Percentiles rank a stretch among this genome's conserved stretches.
Conservation (phyloP, 495 filamentous ascomycete genomes). For the Aspergillus campestris region DNA sequence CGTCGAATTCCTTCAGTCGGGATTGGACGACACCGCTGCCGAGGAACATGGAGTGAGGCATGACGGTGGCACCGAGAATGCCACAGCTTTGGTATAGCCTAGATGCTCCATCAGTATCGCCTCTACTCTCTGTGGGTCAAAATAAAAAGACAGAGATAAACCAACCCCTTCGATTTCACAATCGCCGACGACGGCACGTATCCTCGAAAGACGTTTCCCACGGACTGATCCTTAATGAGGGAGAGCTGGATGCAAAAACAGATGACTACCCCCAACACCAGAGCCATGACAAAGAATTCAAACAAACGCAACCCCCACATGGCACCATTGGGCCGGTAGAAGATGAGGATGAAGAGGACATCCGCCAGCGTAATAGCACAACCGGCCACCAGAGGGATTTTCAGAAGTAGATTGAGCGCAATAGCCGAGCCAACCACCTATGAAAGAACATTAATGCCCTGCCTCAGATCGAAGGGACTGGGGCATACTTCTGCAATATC, state of each 20-base stretch:
- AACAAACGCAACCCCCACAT: constrained; percentile 70
- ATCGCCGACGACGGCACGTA: constrained; percentile 71
- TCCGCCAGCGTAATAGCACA: constrained; percentile 81
- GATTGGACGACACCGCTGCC: constrained; percentile 84
- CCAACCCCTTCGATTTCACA: constrained; percentile 58
- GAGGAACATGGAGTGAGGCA: constrained; percentile 87
- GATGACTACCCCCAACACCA: constrained; percentile 80
- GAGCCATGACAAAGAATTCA: constrained; percentile 67
- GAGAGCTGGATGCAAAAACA: constrained; percentile 88
- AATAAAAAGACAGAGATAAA: neutral
- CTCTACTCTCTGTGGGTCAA: too few relatives aligned
- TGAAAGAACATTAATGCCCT: neutral
- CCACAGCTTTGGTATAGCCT: constrained; percentile 86
- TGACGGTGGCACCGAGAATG: constrained; percentile 87
- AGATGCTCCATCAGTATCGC: neutral
- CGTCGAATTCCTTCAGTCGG: constrained; percentile 72
- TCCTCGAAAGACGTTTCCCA: constrained; percentile 74
- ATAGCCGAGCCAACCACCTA: constrained; percentile 88
- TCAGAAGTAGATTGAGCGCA: constrained; percentile 73
- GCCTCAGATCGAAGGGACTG: neutral
- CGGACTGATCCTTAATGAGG: constrained; percentile 57
- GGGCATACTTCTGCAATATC: constrained; percentile 72
- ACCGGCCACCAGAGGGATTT: constrained; percentile 76
- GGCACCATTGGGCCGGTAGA: constrained; percentile 68
- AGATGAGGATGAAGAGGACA: constrained; percentile 76